Base-by-base conservation (phyloP, 2,329 filamentous ascomycete genomes). In the Alternaria burnsii region DNA sequence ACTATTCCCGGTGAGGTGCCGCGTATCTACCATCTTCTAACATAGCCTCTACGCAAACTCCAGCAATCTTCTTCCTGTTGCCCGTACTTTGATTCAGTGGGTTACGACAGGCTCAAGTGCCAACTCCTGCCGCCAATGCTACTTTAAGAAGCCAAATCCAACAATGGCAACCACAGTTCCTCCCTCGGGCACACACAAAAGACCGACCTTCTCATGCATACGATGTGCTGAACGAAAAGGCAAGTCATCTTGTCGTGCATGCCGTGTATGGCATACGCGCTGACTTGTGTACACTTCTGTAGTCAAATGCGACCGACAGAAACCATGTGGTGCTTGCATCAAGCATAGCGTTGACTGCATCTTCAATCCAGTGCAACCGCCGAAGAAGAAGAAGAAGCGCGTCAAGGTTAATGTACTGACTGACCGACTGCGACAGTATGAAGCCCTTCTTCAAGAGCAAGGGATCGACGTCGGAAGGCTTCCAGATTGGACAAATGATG, bases 171-270 rank as follows among this genome's bases (percentile, higher is more conserved):
- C 44, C n/a, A 20, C 44, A 32, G 5, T 22, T 3, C 41, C 41
- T 16, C 26, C 22, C 26, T 24, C 12, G 9, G 22, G 41, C 41
- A 24, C 41, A 16, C 41, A 26, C 20, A 43, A 14, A 32, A 53
- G 55, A 24, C 28, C 44, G 2, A 54, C 54, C 14, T 61, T 53
- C 12, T 44, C 55, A 14, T 62, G 59, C 44, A 52, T 47, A 75
- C 78, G 24, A 76, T 62, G 59, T 28, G 50, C 59, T 12, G 56
- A 70, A 20, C 67, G 71, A 34, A 73, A 73, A 55, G 71, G 32
- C 32, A 36, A 36, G 32, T 16, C 32, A 16, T 36, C 14, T 36
- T 72, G 42, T 7, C n/a, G 36, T 38, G 3, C 16, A 18, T 7
- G 8, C 36, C n/a, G 16, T 9, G 9, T 18, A 9, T 38, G 16